Evolutionary conservation across 23 red algal genomes (phyloP), one percentile per base, ranked within the genome.

Genomic region (Gracilariopsis chorda): DNA sequence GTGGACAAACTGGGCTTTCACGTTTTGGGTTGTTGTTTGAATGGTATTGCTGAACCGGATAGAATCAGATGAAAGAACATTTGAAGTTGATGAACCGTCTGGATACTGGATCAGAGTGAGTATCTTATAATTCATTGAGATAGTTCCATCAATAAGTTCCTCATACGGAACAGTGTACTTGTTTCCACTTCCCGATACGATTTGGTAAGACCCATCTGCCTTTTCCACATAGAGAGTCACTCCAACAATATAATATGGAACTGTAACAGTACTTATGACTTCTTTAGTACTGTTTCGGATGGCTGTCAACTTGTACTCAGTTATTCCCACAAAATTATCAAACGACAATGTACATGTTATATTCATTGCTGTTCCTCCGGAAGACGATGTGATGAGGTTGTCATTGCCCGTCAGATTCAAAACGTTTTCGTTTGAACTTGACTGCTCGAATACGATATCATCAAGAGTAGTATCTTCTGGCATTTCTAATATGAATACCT

Each of bases 301-400:
- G 16, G 75, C 74, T 25, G 28, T 68, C 6, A 94, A 45, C 28
- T 49, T 78, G 42, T 94, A 94, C 14, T 72, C 59, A 1, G 82
- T 87, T 36, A 80, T 79, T 25, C 91, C 91, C 16, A 94, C 91
- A 34, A 87, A 87, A 35, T 48, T 51, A 53, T 94, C 91, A 75
- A 94, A 94, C 16, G 52, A 45, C 17, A 79, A 36, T 19, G 80
- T 49, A 44, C 51, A 78, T 14, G 91, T 87, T 20, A 94, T 53
- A 51, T 94, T 94, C 52, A 94, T 40, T 29, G 52, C 69, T 3
- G 21, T 14, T 0, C 28, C 52, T 19, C 47, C 53, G 7, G 56
- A 65, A 39, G 75, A 82, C n/a, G 74, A 82, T 19, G 60, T 53
- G 20, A 91, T 36, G 6, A 91, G 44, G 23, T 91, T 91, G 35